Evolutionary conservation across 768 basidiomycete genomes (phyloP), one percentile per base, ranked within the genome.

Genomic region (Trametes maxima): DNA sequence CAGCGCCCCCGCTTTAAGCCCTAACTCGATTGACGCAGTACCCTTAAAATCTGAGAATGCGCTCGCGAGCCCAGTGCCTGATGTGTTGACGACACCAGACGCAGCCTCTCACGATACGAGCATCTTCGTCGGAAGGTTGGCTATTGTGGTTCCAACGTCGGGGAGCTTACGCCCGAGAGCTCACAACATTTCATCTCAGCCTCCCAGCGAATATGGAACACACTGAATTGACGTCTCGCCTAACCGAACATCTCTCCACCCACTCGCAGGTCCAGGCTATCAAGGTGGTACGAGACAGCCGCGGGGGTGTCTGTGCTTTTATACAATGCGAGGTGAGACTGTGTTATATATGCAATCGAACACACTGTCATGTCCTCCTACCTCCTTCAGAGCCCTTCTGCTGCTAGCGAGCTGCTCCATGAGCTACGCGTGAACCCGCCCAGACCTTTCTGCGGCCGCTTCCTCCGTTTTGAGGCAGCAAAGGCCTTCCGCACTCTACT

Each of bases 61-160:
- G 35, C 7, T 17, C 37, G 21, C 45, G 21, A 19, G 39, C 46
- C 44, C 51, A 46, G n/a, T n/a, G n/a, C n/a, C n/a, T n/a, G 19
- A 0, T 33, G 42, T 33, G 56, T 6, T 33, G n/a, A 16, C 11
- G 37, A 22, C 35, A 2, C 16, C 28, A 16, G 45, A 47, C 24
- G 14, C 59, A 3, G 14, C 22, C 10, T 81, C 84, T 57, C 88
- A 91, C 70, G 87, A 92, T 65, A 85, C 90, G 42, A 92, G 89
- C 68, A 81, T 94, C 67, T 94, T 94, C 72, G 87, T 93, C 61
- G 92, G 92, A 72, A 92, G 90, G 91, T 90, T 68, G 5, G n/a
- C 46, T 17, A 17, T 47, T 52, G 17, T 35, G 16, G 10, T 24
- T 35, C 49, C 39, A 46, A 2, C 21, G 1, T 12, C 12, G 45